A percentile compares a stretch with the other conserved stretches of the same genome.
phyloP scores from a whole-genome alignment of 768 basidiomycete species.

The Mycena galopus region DNA sequence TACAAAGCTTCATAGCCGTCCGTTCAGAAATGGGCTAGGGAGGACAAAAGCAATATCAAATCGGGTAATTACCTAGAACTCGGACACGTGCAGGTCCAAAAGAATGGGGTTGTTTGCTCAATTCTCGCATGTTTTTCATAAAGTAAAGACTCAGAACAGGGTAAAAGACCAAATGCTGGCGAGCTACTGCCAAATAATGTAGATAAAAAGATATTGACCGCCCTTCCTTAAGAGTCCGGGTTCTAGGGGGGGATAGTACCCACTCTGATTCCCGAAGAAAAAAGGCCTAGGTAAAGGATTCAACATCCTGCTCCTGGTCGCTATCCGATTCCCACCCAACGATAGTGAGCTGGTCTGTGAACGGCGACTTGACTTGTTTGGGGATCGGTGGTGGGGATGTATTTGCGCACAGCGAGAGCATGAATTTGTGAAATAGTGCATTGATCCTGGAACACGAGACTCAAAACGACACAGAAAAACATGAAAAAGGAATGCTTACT shows the following conservation, averaged over 20 bases:
- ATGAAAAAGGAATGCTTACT: slow-evolving; percentile 4
- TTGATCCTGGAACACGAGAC: background rate
- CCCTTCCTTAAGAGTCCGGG: no score
- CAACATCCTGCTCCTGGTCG: background rate
- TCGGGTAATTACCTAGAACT: background rate
- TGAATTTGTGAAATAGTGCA: background rate
- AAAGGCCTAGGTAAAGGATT: background rate
- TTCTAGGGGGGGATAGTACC: no score
- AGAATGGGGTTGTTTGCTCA: no score
- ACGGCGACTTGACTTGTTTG: slow-evolving; percentile 6
- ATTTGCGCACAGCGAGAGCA: background rate
- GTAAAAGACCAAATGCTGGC: no score
- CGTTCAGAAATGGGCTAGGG: no score
- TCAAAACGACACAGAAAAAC: background rate
- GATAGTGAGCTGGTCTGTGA: background rate
- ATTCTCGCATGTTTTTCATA: no score
- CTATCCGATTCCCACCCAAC: slow-evolving; percentile 9
- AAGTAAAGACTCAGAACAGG: no score
- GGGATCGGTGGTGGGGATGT: slow-evolving; percentile 15
- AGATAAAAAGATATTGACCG: no score
- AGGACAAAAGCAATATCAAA: background rate
- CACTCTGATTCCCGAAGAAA: no score
- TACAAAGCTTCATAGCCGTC: background rate
- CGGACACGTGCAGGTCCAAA: background rate
- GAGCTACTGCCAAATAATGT: no score